A percentile compares a stretch with the other conserved stretches of the same genome.
phyloP scores from a whole-genome alignment of 306 rosid genomes.

The Cotoneaster glaucophyllus region DNA sequence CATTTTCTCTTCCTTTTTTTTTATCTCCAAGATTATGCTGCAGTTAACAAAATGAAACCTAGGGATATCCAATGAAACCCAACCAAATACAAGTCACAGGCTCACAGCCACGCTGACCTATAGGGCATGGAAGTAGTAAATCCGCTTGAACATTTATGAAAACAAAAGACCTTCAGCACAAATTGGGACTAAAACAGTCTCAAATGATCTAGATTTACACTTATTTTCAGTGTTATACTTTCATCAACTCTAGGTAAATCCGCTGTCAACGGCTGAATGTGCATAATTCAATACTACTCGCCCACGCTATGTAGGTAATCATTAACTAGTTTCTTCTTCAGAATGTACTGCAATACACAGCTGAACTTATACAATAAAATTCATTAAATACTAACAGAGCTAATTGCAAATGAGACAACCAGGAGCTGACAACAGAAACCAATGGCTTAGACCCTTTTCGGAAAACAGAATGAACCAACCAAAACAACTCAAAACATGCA shows the following conservation, averaged over 20 bases:
- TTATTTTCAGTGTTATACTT: neutral
- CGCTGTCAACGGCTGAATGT: conserved; percentile 1
- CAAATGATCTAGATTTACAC: neutral
- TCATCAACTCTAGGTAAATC: neutral
- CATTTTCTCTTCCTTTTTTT: conserved; percentile 49
- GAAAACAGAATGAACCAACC: neutral
- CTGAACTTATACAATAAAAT: neutral
- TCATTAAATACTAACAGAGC: neutral
- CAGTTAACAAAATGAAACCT: conserved; percentile 65
- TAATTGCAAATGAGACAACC: neutral
- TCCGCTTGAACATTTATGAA: neutral
- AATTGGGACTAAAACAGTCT: neutral
- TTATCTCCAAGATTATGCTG: conserved; percentile 61
- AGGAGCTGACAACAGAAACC: neutral
- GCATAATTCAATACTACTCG: neutral
- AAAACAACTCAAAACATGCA: neutral
- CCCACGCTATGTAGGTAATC: neutral
- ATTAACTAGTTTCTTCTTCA: neutral
- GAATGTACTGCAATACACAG: no score
- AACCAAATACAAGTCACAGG: conserved; percentile 31
- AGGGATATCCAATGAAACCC: conserved; percentile 40
- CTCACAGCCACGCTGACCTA: conserved; percentile 27
- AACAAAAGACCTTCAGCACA: neutral
- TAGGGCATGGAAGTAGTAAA: neutral
- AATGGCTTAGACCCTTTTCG: neutral